A percentile compares a stretch with the other conserved stretches of the same genome.
These are phyloP conservation scores for Kickxella alabastrina DNA, from an alignment of 192 early-diverging fungal genomes.

Conservation along the genomic window DNA sequence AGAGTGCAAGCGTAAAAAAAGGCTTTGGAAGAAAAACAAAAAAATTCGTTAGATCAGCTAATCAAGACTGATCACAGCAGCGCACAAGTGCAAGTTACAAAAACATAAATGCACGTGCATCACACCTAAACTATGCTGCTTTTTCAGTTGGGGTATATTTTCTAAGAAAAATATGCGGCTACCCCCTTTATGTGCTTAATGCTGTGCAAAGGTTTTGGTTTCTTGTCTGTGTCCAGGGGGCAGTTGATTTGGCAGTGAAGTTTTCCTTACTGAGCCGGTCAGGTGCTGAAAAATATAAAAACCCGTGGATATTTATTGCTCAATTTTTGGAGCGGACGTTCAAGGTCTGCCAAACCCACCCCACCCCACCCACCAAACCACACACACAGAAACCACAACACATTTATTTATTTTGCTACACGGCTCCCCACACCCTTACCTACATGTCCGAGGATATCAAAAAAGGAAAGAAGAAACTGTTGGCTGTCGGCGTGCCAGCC, in stretches of 20 bases:
- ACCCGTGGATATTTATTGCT: slow-evolving; percentile 25
- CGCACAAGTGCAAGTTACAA: neutral
- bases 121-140: slow-evolving; percentile 4
- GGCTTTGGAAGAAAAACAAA: slow-evolving; percentile 1
- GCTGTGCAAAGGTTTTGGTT: too few relatives aligned
- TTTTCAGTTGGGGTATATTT: too few relatives aligned
- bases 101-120: neutral
- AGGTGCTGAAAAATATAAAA: slow-evolving; percentile 18
- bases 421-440: neutral
- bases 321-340: slow-evolving; percentile 34
- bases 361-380: too few relatives aligned
- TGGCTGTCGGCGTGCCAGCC: slow-evolving; percentile 23
- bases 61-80: neutral
- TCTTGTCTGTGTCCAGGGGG: slow-evolving; percentile 35
- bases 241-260: slow-evolving; percentile 15
- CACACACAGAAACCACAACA: neutral
- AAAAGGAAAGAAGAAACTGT: slow-evolving; percentile 4
- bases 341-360: slow-evolving; percentile 7
- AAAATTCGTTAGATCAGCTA: neutral
- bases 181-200: too few relatives aligned
- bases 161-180: too few relatives aligned
- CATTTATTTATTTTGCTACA: neutral
- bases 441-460: slow-evolving; percentile 5
- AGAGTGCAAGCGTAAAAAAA: neutral
- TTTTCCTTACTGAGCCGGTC: slow-evolving; percentile 28